These are phyloP conservation scores for Dovyalis caffra DNA, from an alignment of 345 rosid genomes.

Conservation along the genomic window DNA sequence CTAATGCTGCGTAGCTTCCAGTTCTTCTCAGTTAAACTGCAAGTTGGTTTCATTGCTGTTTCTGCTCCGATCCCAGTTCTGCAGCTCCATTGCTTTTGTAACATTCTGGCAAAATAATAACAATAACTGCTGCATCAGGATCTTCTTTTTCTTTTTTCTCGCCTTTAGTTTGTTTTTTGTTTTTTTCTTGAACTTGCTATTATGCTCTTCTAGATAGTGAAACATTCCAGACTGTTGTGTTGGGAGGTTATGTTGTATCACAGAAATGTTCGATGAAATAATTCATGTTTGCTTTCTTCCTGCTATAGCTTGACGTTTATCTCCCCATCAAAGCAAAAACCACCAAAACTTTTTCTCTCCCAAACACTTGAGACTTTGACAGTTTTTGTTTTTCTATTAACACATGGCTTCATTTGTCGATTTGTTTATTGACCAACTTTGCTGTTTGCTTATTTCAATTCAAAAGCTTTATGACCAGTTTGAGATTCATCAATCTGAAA, in stretches of 20 bases:
- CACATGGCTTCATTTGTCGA: too few relatives aligned
- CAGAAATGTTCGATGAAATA: not conserved
- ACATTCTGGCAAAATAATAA: not conserved
- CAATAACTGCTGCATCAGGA: not conserved
- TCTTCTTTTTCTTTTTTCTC: not conserved
- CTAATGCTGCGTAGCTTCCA: not conserved
- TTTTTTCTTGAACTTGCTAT: not conserved
- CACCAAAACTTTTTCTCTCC: too few relatives aligned
- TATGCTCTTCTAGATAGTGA: not conserved
- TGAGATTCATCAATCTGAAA: too few relatives aligned
- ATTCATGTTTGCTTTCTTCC: too few relatives aligned
- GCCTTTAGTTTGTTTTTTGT: too few relatives aligned
- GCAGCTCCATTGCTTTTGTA: not conserved
- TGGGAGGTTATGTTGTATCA: not conserved
- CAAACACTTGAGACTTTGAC: too few relatives aligned
- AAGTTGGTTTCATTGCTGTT: not conserved
- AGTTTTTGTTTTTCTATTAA: too few relatives aligned
- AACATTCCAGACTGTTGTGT: not conserved
- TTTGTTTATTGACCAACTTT: too few relatives aligned
- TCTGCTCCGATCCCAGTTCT: not conserved
- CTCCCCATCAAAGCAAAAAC: too few relatives aligned
- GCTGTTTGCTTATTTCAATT: too few relatives aligned
- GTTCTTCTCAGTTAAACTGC: not conserved
- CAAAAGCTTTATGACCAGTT: too few relatives aligned
- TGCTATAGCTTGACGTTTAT: too few relatives aligned